A percentile compares a stretch with the other conserved stretches of the same genome.
phyloP scores from a whole-genome alignment of 768 basidiomycete species.

The Russula virescens region DNA sequence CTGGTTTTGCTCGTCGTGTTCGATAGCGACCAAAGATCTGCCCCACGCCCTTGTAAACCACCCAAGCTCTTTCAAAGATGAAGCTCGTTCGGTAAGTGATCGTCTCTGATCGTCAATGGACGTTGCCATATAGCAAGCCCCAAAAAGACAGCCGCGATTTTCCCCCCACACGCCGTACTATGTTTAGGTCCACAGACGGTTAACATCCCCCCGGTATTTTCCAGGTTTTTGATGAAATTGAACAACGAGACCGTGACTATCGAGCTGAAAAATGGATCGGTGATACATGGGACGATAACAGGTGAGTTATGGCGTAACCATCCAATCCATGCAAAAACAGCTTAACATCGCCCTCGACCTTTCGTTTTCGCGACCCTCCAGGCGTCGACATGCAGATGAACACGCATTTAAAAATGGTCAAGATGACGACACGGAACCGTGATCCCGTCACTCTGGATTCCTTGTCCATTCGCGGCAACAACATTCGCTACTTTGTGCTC shows the following conservation, averaged over 20 bases:
- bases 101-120: neutral
- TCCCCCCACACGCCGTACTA: neutral
- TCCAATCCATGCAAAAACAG: neutral
- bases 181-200: neutral
- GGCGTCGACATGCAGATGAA: slow-evolving; percentile 99
- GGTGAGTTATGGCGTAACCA: slow-evolving; percentile 46
- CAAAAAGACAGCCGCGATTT: neutral
- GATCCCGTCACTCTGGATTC: slow-evolving; percentile 83
- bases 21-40: slow-evolving; percentile 5
- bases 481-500: slow-evolving; percentile 94
- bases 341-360: slow-evolving; percentile 8
- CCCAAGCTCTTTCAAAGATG: slow-evolving; percentile 4
- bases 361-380: slow-evolving; percentile 31
- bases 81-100: slow-evolving; percentile 20
- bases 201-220: slow-evolving; percentile 4
- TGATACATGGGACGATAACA: slow-evolving; percentile 95
- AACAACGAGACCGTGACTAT: slow-evolving; percentile 99
- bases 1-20: slow-evolving; percentile 8
- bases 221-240: slow-evolving; percentile 97
- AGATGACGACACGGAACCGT: slow-evolving; percentile 89
- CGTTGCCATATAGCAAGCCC: neutral
- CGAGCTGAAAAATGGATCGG: slow-evolving; percentile 95
- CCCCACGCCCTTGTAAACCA: neutral
- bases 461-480: slow-evolving; percentile 94
- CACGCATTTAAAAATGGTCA: slow-evolving; percentile 96